Evolutionary conservation across 2,329 filamentous ascomycete genomes (phyloP).

Genomic region (Pyrenophora graminea): DNA sequence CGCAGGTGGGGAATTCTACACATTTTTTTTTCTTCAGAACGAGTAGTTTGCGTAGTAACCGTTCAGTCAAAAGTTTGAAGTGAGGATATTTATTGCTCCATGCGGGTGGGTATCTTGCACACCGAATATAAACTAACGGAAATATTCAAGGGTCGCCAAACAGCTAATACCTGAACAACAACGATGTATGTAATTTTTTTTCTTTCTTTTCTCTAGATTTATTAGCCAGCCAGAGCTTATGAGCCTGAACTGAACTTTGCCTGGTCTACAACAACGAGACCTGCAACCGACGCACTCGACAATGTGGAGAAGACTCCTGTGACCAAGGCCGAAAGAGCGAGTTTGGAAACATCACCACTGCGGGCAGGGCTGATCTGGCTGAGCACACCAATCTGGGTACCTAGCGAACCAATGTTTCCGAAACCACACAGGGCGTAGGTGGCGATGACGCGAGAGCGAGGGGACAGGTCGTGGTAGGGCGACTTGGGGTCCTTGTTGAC

Average conservation of each 20-base stretch:
- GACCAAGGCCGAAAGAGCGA: constrained; percentile 77
- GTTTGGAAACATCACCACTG: constrained; percentile 72
- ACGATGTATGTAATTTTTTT: neutral
- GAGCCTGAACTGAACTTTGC: constrained; percentile 29
- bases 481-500: constrained; percentile 49
- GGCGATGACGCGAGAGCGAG: constrained; percentile 77
- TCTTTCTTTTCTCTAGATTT: neutral
- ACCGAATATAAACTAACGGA: constrained; percentile 19
- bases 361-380: constrained; percentile 77
- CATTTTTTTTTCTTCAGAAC: too few relatives aligned
- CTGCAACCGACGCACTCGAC: constrained; percentile 65
- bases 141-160: constrained; percentile 20
- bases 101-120: constrained; percentile 27
- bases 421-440: constrained; percentile 79
- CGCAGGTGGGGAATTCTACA: too few relatives aligned
- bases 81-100: constrained; percentile 7
- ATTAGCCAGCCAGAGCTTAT: constrained; percentile 9
- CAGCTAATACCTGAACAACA: constrained; percentile 6
- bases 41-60: too few relatives aligned
- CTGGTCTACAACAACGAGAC: constrained; percentile 60
- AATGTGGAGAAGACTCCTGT: constrained; percentile 80
- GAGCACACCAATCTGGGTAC: constrained; percentile 87
- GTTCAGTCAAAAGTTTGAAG: neutral
- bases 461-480: constrained; percentile 63
- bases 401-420: constrained; percentile 84